Conservation (phyloP, 176 grass and related monocot genomes). For the Cymbopogon citratus region DNA sequence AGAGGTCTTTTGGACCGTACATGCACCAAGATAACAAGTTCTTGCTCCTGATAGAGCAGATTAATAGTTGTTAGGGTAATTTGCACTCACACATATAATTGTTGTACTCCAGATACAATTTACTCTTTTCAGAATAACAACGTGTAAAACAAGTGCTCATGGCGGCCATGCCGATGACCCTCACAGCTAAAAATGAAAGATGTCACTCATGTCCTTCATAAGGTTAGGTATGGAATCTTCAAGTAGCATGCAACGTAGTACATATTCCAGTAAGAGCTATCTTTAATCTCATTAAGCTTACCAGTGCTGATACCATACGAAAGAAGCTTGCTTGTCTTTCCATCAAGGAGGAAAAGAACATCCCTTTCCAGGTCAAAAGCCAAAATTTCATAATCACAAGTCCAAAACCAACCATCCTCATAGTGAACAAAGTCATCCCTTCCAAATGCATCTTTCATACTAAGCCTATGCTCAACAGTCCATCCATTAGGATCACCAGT, state of each 20-base stretch:
- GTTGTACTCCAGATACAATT: too few species aligned
- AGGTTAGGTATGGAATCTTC: neutral
- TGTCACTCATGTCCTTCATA: neutral
- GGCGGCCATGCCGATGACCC: neutral
- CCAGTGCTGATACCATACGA: slow-evolving; percentile 17
- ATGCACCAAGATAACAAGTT: too few species aligned
- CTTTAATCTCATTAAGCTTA: slow-evolving; percentile 25
- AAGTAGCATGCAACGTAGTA: slow-evolving; percentile 33
- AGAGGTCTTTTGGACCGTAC: too few species aligned
- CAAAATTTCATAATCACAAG: slow-evolving; percentile 8
- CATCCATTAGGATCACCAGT: neutral
- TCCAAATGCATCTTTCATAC: slow-evolving; percentile 19
- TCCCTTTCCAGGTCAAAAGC: slow-evolving; percentile 19
- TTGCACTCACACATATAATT: too few species aligned
- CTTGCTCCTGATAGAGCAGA: too few species aligned
- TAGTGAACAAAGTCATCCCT: slow-evolving; percentile 12
- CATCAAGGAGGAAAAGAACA: neutral
- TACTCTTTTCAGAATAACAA: neutral
- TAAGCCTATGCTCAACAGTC: slow-evolving; percentile 7
- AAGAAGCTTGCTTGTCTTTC: neutral
- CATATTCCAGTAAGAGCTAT: neutral
- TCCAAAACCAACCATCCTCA: neutral
- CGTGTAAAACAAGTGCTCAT: neutral
- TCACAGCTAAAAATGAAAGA: neutral
- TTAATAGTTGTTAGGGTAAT: too few species aligned